Evolutionary conservation across 768 basidiomycete species (phyloP).

Genomic region (Trametes cubensis): DNA sequence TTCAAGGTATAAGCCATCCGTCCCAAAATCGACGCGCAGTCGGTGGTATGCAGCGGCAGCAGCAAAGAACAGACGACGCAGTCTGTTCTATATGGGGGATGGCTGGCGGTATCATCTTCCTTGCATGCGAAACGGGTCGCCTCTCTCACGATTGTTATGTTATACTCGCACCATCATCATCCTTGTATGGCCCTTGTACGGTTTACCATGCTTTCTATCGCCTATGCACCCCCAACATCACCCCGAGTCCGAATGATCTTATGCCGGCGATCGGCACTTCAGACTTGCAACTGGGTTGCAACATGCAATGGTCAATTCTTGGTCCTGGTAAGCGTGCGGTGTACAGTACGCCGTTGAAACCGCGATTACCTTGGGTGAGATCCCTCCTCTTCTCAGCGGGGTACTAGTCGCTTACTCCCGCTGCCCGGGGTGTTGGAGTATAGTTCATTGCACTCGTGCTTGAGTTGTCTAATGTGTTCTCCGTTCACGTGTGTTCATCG

Average conservation of each 20-base stretch:
- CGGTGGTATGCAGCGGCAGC: constrained; percentile 23
- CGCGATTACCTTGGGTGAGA: too few species aligned
- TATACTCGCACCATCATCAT: constrained; percentile 17
- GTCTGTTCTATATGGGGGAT: constrained; percentile 17
- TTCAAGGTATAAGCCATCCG: constrained; percentile 81
- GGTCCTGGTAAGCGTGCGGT: too few species aligned
- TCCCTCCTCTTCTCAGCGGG: too few species aligned
- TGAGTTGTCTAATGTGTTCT: too few species aligned
- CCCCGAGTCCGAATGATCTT: background rate
- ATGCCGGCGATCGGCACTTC: too few species aligned
- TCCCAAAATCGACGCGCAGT: constrained; percentile 39
- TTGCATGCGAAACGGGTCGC: constrained; percentile 21
- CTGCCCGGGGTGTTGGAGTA: too few species aligned
- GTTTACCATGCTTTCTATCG: constrained; percentile 26
- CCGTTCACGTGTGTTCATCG: too few species aligned
- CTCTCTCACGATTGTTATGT: constrained; percentile 23
- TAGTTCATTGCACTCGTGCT: too few species aligned
- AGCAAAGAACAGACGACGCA: constrained; percentile 12
- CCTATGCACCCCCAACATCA: constrained; percentile 17
- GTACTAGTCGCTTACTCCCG: too few species aligned
- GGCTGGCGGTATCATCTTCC: constrained; percentile 21
- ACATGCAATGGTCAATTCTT: background rate
- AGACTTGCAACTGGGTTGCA: too few species aligned
- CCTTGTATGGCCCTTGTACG: constrained; percentile 24
- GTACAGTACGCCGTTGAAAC: too few species aligned